Evolutionary conservation across 805 yeast genomes (phyloP), one percentile per base, ranked within the genome.

Genomic region (Schwanniomyces pseudopolymorphus): DNA sequence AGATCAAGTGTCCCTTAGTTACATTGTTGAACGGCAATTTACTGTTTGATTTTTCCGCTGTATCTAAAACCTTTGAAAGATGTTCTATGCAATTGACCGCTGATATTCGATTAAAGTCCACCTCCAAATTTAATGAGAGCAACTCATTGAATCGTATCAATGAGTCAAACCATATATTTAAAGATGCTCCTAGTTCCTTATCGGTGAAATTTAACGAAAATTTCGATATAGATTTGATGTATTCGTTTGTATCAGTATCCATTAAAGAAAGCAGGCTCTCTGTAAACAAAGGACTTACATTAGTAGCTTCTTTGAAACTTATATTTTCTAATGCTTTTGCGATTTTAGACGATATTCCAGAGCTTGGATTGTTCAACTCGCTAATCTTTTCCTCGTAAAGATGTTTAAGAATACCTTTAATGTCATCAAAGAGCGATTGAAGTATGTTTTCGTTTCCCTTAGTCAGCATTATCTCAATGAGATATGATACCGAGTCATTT

Each of bases 241-340:
- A 72, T 8, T 45, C 33, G 16, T 59, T 60, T 40, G 68, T 50
- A 44, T 68, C 61, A 9, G 46, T 45, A 31, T 67, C 70, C 43
- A 69, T 63, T 19, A 63, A 42, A 3, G 49, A 54, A 3, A 60
- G 52, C 33, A 65, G 45, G 11, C 58, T 58, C 4, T 45, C 39
- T 0, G 67, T 50, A 47, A 62, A 61, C 10, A 58, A 44, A 11
- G 33, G 19, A 27, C 20, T 40, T 10, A 25, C 36, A 36, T 9
- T 21, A 20, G 14, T 5, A 6, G 5, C 5, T 40, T 10, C 8
- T 16, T 19, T 13, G 38, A 25, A 35, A 25, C 14, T 24, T 24
- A 33, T 14, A n/a, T 20, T 33, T 25, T 28, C 26, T 20, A 22
- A 20, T 36, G 26, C 37, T 31, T 19, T 20, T 11, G 11, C 22